Base-by-base conservation (phyloP, 495 filamentous ascomycete genomes). In the Hyphodiscus hymeniophilus region DNA sequence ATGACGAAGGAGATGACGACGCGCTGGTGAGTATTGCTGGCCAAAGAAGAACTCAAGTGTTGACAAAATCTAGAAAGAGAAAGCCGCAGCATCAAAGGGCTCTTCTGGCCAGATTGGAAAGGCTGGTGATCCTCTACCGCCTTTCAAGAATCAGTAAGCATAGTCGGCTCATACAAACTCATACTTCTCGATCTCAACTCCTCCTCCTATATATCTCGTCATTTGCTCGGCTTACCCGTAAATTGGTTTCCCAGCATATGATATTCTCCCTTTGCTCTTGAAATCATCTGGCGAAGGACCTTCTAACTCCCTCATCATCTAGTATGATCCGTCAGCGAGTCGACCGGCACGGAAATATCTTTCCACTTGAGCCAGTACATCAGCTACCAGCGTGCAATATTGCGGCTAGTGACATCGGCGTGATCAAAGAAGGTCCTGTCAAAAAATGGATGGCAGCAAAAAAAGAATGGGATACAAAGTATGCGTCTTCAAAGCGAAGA, bases 271-370 rank as follows among this genome's bases (percentile, higher is more conserved):
- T n/a, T n/a, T n/a, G n/a, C n/a, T n/a, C n/a, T n/a, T n/a, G n/a
- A n/a, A n/a, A n/a, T n/a, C n/a, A n/a, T n/a, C n/a, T n/a, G n/a
- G n/a, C n/a, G n/a, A n/a, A n/a, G n/a, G n/a, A n/a, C n/a, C n/a
- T n/a, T n/a, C n/a, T n/a, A n/a, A n/a, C n/a, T n/a, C n/a, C n/a
- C n/a, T n/a, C n/a, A n/a, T n/a, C n/a, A n/a, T n/a, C n/a, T n/a
- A n/a, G n/a, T 62, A 94, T 95, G 87, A 89, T 97, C 47, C 85
- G 91, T 3, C 87, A 97, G 60, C 71, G 83, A 18, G 81, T 97
- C 26, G 81, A 85, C 52, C 76, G 84, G 12, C 76, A 87, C 58
- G 91, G 91, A 10, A 65, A 71, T 20, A 75, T 89, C 26, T 81
- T 76, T 48, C 72, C 75, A 5, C 71, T 97, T 1, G 73, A 78